phyloP scores from a whole-genome alignment of 768 basidiomycete genomes.

The Amanita rubescens region DNA sequence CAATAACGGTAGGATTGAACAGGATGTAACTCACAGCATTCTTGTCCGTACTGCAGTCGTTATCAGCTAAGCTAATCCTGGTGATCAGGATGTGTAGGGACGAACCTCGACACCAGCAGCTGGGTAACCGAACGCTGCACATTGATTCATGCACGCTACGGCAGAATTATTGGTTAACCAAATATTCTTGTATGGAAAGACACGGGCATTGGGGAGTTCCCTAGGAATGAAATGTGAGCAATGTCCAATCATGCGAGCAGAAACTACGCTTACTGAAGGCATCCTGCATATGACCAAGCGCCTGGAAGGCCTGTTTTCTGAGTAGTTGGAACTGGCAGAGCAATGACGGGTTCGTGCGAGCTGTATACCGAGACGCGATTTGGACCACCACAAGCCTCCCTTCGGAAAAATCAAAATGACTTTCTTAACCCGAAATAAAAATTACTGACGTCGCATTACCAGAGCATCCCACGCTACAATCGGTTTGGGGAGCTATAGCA shows the following conservation, averaged over 20 bases:
- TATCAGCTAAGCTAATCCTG: not conserved
- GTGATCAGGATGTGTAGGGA: not conserved
- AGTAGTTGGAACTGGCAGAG: slow-evolving; percentile 49
- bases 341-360: slow-evolving; percentile 40
- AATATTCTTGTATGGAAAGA: slow-evolving; percentile 57
- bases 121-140: slow-evolving; percentile 63
- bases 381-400: slow-evolving; percentile 67
- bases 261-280: slow-evolving; percentile 43
- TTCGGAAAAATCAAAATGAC: slow-evolving; percentile 15
- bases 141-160: slow-evolving; percentile 57
- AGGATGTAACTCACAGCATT: slow-evolving; percentile 54
- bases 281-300: slow-evolving; percentile 59
- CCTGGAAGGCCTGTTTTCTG: slow-evolving; percentile 55
- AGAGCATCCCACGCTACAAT: slow-evolving; percentile 69
- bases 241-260: not conserved
- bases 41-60: slow-evolving; percentile 38
- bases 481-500: slow-evolving; percentile 33
- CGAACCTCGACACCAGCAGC: slow-evolving; percentile 56
- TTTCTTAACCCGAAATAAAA: not conserved
- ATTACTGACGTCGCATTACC: slow-evolving; percentile 52
- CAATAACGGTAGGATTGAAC: not conserved
- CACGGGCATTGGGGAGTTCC: slow-evolving; percentile 35
- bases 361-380: slow-evolving; percentile 68
- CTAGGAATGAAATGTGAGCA: slow-evolving; percentile 23
- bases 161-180: slow-evolving; percentile 58